phyloP scores from a whole-genome alignment of 176 grass and related monocot genomes.

The Cenchrus americanus region DNA sequence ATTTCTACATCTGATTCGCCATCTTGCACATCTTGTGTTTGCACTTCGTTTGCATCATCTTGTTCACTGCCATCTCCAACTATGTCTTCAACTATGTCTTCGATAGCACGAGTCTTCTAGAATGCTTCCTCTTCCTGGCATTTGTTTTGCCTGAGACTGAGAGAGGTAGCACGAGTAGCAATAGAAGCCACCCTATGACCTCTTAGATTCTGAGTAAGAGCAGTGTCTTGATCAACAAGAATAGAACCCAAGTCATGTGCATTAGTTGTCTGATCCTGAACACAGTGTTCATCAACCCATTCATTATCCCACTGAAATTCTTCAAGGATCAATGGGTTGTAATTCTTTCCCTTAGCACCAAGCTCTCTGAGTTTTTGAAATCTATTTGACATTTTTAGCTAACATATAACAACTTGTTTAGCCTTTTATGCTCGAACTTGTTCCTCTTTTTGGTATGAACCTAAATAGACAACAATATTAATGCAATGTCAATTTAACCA shows the following conservation, averaged over 20 bases:
- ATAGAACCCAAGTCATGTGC: not conserved
- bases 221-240: not conserved
- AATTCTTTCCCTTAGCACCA: not conserved
- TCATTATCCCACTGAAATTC: conserved; percentile 23
- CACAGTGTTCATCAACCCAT: not conserved
- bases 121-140: not conserved
- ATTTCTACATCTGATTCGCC: not conserved
- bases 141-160: not conserved
- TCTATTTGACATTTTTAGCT: not conserved
- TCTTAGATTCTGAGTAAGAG: not conserved
- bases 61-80: not conserved
- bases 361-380: not conserved
- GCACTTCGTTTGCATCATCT: not conserved
- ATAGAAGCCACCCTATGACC: not conserved
- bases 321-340: not conserved
- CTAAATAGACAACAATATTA: not conserved
- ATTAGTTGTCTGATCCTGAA: not conserved
- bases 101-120: not conserved
- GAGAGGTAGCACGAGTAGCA: not conserved
- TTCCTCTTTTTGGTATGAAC: conserved; percentile 1
- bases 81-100: not conserved
- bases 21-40: not conserved
- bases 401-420: not conserved
- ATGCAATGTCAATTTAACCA: not conserved
- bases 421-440: not conserved